Conservation (phyloP, 768 basidiomycete species). For the Tylopilus sp. region DNA sequence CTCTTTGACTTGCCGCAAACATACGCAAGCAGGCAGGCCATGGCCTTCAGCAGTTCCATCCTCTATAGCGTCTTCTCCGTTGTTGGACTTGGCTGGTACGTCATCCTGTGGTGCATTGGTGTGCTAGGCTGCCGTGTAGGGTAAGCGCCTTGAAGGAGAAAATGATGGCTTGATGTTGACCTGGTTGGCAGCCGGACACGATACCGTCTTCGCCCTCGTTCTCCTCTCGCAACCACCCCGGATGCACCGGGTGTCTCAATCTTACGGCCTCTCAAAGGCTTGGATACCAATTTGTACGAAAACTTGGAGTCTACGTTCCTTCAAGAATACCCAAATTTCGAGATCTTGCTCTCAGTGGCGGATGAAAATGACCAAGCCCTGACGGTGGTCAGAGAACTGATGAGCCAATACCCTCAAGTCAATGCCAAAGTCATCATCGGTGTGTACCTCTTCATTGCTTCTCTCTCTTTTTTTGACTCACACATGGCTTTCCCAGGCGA, state of each 20-base stretch:
- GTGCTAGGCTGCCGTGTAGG: constrained; percentile 66
- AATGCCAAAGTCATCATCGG: constrained; percentile 74
- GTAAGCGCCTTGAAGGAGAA: constrained; percentile 41
- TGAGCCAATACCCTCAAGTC: constrained; percentile 74
- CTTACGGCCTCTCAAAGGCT: constrained; percentile 88
- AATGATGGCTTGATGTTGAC: constrained; percentile 2
- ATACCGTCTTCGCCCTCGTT: constrained; percentile 65
- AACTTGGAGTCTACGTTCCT: constrained; percentile 91
- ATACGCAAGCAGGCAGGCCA: neutral
- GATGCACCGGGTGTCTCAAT: constrained; percentile 87
- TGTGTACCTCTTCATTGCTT: constrained; percentile 31
- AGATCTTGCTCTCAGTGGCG: constrained; percentile 90
- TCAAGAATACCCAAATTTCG: constrained; percentile 89
- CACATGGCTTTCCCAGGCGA: constrained; percentile 51
- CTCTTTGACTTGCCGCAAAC: neutral
- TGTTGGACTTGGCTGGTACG: constrained; percentile 59
- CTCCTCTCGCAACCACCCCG: constrained; percentile 51
- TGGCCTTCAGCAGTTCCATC: constrained; percentile 12
- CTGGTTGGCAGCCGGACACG: constrained; percentile 57
- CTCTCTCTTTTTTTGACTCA: neutral
- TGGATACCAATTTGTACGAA: constrained; percentile 94
- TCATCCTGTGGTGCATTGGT: constrained; percentile 58
- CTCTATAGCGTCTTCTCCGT: constrained; percentile 26
- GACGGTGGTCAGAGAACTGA: constrained; percentile 72
- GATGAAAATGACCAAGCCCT: constrained; percentile 86